Percentiles rank a stretch among this genome's conserved stretches.
phyloP scores from a whole-genome alignment of 768 basidiomycete genomes.

The Paxillus involutus region DNA sequence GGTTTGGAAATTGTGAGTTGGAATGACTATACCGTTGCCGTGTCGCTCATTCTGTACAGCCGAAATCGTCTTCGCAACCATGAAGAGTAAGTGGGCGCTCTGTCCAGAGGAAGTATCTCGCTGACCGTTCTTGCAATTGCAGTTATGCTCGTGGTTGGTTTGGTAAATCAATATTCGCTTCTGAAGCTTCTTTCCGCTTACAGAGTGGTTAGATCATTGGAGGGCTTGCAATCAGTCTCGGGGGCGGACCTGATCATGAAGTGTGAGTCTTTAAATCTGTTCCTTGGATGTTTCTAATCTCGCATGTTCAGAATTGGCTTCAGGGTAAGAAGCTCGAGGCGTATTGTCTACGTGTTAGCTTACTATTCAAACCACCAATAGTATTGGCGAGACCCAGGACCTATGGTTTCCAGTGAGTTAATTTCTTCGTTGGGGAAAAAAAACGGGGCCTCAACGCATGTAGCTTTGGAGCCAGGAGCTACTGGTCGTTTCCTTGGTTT shows the following conservation, averaged over 20 bases:
- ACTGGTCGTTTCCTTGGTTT: slow-evolving; percentile 21
- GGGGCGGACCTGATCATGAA: slow-evolving; percentile 54
- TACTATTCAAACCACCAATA: neutral
- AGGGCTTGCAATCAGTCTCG: slow-evolving; percentile 55
- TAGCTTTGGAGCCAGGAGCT: slow-evolving; percentile 22
- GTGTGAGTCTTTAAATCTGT: slow-evolving; percentile 32
- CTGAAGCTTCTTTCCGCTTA: neutral
- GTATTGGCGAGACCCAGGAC: slow-evolving; percentile 25
- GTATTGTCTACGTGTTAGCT: neutral
- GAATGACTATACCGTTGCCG: neutral
- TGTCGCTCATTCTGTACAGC: slow-evolving; percentile 14
- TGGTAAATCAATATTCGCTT: slow-evolving; percentile 15
- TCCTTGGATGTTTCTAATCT: slow-evolving; percentile 19
- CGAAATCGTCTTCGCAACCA: slow-evolving; percentile 20
- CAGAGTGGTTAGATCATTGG: slow-evolving; percentile 26
- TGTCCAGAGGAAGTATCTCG: neutral
- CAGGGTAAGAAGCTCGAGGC: neutral
- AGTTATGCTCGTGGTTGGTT: slow-evolving; percentile 39
- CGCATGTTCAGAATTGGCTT: slow-evolving; percentile 16
- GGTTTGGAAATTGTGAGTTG: slow-evolving; percentile 22
- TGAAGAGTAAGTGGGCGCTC: slow-evolving; percentile 17
- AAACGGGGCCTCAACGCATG: neutral
- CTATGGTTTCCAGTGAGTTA: slow-evolving; percentile 21
- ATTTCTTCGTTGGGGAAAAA: neutral
- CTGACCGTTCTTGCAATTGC: neutral